Base-by-base conservation (phyloP, 2,329 filamentous ascomycete genomes). In the Ceratocystis albifundus region DNA sequence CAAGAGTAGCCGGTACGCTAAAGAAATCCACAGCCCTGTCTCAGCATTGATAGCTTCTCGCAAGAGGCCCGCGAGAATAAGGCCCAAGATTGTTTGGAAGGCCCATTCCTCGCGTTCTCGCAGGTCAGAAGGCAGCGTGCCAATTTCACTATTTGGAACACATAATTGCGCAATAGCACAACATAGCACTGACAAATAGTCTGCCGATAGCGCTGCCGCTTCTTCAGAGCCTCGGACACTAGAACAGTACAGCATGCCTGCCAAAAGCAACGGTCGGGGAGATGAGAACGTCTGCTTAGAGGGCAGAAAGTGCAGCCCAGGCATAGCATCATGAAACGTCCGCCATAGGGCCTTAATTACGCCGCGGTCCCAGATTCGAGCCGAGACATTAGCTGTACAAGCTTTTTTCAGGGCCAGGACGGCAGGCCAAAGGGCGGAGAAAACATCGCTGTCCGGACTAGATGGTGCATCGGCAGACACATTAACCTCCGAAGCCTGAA, bases 231-330 rank as follows among this genome's bases (percentile, higher is more conserved):
- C 74, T 53, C 70, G 72, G 20, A 71, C 75, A 68, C 71, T 77
- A 44, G 71, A 78, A 71, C 72, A 78, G 70, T 79, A 79, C 0
- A 80, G 72, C 65, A 79, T 78, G 0, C 77, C 74, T 2, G 77
- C 77, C 4, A 79, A 70, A 8, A 79, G 72, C 0, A 79, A 71
- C 1, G 77, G 77, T 15, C 73, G 74, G 0, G 78, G 78, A 0
- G 74, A 73, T 0, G 77, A 78, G 36, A 78, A 79, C 0, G 72
- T 76, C 69, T 77, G 75, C 41, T 76, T 78, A 22, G 73, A 74
- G 0, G 78, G 77, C 10, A 79, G 72, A 62, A 79, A 79, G 68
- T 79, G 78, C 2, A 80, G 69, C 0, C 76, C 76, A 0, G 76
- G 77, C 74, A 78, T 78, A 44, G 74, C 76, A 41, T 77, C 75